Evolutionary conservation across 176 grass and related monocot species (phyloP).

Genomic region (Thinopyrum elongatum): DNA sequence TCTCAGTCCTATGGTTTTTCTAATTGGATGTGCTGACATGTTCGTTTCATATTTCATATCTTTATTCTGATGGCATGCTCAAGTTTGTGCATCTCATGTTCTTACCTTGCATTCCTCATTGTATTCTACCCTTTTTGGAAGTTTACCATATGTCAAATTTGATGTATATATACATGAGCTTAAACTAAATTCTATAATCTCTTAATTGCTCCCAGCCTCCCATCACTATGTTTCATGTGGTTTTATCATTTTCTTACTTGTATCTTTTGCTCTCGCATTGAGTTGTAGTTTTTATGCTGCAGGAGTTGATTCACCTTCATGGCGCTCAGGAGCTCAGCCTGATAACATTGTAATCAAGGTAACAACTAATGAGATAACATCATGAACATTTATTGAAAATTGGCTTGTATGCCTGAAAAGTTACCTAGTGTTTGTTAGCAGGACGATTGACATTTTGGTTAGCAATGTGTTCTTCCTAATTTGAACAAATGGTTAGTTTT

Average conservation of each 20-base stretch:
- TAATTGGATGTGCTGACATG: neutral
- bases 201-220: neutral
- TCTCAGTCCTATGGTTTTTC: neutral
- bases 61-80: constrained; percentile 4
- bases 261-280: constrained; percentile 29
- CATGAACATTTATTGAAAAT: neutral
- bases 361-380: constrained; percentile 31
- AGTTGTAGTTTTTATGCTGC: constrained; percentile 43
- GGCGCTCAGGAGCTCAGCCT: constrained; percentile 59
- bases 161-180: neutral
- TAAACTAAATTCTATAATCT: neutral
- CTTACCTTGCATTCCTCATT: neutral
- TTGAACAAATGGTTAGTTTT: neutral
- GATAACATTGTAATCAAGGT: constrained; percentile 94
- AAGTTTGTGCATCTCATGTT: neutral
- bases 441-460: neutral
- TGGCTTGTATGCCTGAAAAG: neutral
- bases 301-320: constrained; percentile 96
- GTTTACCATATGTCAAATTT: neutral
- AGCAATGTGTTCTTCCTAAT: neutral
- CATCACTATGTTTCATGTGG: neutral
- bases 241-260: constrained; percentile 3
- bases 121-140: constrained; percentile 8
- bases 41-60: neutral
- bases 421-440: constrained; percentile 1